A percentile compares a stretch with the other conserved stretches of the same genome.
These are phyloP conservation scores for Crassisporium funariophilum DNA, from an alignment of 768 basidiomycete genomes.

Conservation along the genomic window DNA sequence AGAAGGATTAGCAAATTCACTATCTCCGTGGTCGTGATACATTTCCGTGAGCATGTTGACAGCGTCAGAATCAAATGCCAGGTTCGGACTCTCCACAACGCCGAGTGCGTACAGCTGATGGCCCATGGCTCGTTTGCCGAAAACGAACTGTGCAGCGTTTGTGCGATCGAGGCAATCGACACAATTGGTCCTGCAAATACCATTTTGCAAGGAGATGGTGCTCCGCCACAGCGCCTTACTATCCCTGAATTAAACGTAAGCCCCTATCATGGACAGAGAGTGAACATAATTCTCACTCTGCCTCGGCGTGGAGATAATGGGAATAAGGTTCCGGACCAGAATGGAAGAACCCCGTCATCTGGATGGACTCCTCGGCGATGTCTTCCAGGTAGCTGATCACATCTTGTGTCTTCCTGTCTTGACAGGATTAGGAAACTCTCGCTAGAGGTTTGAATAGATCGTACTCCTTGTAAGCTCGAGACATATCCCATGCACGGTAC, in stretches of 20 bases:
- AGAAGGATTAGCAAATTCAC: slow-evolving; percentile 46
- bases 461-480: slow-evolving; percentile 92
- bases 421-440: background rate
- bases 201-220: slow-evolving; percentile 83
- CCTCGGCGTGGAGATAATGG: slow-evolving; percentile 57
- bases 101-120: slow-evolving; percentile 96
- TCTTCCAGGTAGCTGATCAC: slow-evolving; percentile 96
- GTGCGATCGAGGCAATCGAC: slow-evolving; percentile 97
- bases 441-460: slow-evolving; percentile 4
- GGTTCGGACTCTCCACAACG: slow-evolving; percentile 79
- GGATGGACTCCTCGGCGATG: slow-evolving; percentile 90
- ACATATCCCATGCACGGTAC: slow-evolving; percentile 97
- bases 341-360: slow-evolving; percentile 94
- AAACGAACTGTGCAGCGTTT: slow-evolving; percentile 95
- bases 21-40: slow-evolving; percentile 98
- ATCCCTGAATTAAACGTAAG: slow-evolving; percentile 14
- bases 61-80: slow-evolving; percentile 91
- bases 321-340: slow-evolving; percentile 86
- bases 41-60: slow-evolving; percentile 98
- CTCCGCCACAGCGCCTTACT: slow-evolving; percentile 54
- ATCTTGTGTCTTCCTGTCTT: slow-evolving; percentile 84
- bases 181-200: slow-evolving; percentile 92
- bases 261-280: background rate
- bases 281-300: slow-evolving; percentile 32
- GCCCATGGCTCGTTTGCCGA: slow-evolving; percentile 91